A percentile compares a stretch with the other conserved stretches of the same genome.
Conservation (phyloP, 2,329 filamentous ascomycete species). For the Pseudocercospora fuligena region DNA sequence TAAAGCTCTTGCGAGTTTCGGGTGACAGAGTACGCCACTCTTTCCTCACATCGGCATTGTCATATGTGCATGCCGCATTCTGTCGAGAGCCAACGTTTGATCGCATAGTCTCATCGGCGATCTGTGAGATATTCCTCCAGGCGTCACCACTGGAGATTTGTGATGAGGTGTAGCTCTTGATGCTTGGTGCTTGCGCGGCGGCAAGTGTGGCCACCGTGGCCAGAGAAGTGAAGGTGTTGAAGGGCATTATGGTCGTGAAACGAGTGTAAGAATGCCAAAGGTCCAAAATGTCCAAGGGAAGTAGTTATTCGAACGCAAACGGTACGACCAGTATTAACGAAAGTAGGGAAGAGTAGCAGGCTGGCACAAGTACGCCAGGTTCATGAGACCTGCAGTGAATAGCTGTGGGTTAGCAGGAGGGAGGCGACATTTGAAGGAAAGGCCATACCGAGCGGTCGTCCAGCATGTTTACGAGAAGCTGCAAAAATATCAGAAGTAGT, state of each 20-base stretch:
- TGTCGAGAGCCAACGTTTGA: slow-evolving; percentile 32
- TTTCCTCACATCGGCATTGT: slow-evolving; percentile 33
- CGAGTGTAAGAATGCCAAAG: slow-evolving; percentile 3
- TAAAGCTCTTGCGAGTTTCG: slow-evolving; percentile 38
- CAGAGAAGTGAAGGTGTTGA: slow-evolving; percentile 18
- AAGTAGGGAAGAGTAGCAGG: slow-evolving; percentile 6
- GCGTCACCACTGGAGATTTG: slow-evolving; percentile 38
- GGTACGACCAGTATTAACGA: slow-evolving; percentile 17
- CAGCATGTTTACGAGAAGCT: slow-evolving; percentile 7
- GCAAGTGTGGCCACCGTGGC: slow-evolving; percentile 28
- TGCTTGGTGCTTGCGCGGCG: slow-evolving; percentile 30
- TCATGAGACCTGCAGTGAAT: slow-evolving; percentile 15
- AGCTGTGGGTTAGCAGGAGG: slow-evolving; percentile 11
- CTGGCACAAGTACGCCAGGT: slow-evolving; percentile 7
- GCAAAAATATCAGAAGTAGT: slow-evolving; percentile 1
- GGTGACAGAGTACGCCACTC: slow-evolving; percentile 37
- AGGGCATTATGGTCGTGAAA: slow-evolving; percentile 24
- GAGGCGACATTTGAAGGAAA: slow-evolving; percentile 5
- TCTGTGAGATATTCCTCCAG: slow-evolving; percentile 36
- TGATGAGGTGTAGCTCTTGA: slow-evolving; percentile 32
- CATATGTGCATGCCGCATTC: slow-evolving; percentile 36
- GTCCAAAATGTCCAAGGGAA: not conserved
- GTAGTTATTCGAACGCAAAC: not conserved
- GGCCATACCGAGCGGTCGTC: slow-evolving; percentile 12
- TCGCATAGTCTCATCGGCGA: slow-evolving; percentile 37